Conservation (phyloP, 441 rosid species). For the Gossypium aridum region DNA sequence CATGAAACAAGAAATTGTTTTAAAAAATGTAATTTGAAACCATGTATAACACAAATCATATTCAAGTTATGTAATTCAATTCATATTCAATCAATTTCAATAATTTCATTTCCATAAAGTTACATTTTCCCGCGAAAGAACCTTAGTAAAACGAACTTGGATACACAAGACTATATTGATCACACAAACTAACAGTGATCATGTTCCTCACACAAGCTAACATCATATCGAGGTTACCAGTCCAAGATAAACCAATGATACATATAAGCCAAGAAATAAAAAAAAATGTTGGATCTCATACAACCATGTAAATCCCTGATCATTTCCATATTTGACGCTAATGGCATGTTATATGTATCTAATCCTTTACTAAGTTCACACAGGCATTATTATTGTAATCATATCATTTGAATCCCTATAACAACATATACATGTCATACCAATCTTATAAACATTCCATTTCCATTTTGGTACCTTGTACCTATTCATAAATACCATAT, state of each 20-base stretch:
- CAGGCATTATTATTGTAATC: neutral
- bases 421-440: neutral
- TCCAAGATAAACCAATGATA: neutral
- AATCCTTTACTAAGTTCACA: neutral
- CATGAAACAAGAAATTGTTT: neutral
- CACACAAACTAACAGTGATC: neutral
- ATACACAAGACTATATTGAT: neutral
- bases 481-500: neutral
- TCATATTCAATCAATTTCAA: neutral
- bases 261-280: neutral
- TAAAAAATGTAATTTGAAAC: neutral
- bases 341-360: neutral
- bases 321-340: neutral
- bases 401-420: neutral
- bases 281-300: neutral
- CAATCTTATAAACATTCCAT: neutral
- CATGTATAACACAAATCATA: neutral
- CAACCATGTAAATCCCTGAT: neutral
- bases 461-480: neutral
- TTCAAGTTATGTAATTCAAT: too few species aligned
- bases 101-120: neutral
- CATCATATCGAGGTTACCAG: neutral
- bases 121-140: neutral
- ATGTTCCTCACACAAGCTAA: neutral
- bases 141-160: neutral